Conservation (phyloP, 1,139 yeast species). For the Yamadazyma atmosphaerica region DNA sequence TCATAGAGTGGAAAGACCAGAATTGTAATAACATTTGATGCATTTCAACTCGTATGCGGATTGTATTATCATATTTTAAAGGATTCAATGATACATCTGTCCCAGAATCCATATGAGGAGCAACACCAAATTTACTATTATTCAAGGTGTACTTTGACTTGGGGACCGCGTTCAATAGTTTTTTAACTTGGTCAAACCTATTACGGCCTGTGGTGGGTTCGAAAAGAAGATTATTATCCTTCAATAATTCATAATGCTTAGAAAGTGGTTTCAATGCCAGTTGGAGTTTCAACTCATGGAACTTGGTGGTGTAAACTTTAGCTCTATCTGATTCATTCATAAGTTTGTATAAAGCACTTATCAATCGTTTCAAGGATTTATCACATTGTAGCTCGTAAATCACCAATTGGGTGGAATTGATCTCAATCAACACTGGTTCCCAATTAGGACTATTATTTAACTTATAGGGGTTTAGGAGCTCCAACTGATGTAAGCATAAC, state of each 20-base stretch:
- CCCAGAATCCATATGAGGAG: conserved; percentile 27
- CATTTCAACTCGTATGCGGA: conserved; percentile 42
- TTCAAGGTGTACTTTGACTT: conserved; percentile 32
- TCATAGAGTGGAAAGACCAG: conserved; percentile 45
- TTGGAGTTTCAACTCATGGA: conserved; percentile 12
- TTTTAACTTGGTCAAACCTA: conserved; percentile 18
- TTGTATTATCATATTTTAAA: conserved; percentile 32
- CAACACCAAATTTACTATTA: conserved; percentile 36
- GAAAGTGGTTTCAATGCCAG: conserved; percentile 17
- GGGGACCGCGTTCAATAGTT: conserved; percentile 24
- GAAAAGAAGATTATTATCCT: conserved; percentile 35
- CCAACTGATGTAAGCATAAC: conserved; percentile 34
- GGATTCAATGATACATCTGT: conserved; percentile 11
- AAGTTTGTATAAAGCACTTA: conserved; percentile 28
- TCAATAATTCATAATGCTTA: conserved; percentile 21
- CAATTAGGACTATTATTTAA: conserved; percentile 33
- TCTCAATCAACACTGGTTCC: conserved; percentile 51
- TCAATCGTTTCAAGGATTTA: conserved; percentile 23
- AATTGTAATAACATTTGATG: conserved; percentile 43
- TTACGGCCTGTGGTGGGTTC: conserved; percentile 31
- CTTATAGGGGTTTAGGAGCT: conserved; percentile 41
- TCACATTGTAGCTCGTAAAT: conserved; percentile 36
- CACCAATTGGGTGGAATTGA: conserved; percentile 58
- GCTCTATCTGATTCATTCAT: conserved; percentile 10
- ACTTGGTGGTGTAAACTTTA: conserved; percentile 6